Conservation (phyloP, 2,329 filamentous ascomycete genomes). For the Penicillium sp. region DNA sequence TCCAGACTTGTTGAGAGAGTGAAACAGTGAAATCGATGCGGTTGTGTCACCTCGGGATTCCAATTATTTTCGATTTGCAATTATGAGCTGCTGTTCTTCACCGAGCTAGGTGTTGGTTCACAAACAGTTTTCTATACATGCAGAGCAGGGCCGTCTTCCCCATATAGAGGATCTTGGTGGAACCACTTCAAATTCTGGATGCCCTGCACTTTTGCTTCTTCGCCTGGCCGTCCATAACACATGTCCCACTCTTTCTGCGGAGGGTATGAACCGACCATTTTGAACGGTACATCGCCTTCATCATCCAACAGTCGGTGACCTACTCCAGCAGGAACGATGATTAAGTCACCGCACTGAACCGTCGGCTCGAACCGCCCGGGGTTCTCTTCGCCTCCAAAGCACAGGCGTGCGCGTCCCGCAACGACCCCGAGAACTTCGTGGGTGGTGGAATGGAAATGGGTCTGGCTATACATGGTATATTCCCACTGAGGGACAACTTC, state of each 20-base stretch:
- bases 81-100: background rate
- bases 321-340: conserved; percentile 66
- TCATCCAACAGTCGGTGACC: conserved; percentile 63
- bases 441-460: conserved; percentile 66
- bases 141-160: conserved; percentile 53
- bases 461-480: conserved; percentile 65
- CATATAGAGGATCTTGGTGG: conserved; percentile 59
- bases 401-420: conserved; percentile 58
- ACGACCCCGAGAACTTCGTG: conserved; percentile 66
- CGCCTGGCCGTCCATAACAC: conserved; percentile 63
- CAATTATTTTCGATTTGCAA: background rate
- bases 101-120: background rate
- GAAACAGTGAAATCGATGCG: conserved; percentile 17
- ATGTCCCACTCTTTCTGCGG: conserved; percentile 62
- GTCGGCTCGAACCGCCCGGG: conserved; percentile 55
- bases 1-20: conserved; percentile 41
- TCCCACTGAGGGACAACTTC: conserved; percentile 65
- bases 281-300: conserved; percentile 49
- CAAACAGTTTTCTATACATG: conserved; percentile 31
- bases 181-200: conserved; percentile 59
- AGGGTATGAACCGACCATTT: conserved; percentile 68
- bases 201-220: conserved; percentile 51
- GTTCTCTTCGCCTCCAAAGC: conserved; percentile 66
- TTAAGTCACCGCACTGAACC: conserved; percentile 60
- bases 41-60: background rate